Conservation (phyloP, 2,329 filamentous ascomycete genomes). For the Fusarium clavum region DNA sequence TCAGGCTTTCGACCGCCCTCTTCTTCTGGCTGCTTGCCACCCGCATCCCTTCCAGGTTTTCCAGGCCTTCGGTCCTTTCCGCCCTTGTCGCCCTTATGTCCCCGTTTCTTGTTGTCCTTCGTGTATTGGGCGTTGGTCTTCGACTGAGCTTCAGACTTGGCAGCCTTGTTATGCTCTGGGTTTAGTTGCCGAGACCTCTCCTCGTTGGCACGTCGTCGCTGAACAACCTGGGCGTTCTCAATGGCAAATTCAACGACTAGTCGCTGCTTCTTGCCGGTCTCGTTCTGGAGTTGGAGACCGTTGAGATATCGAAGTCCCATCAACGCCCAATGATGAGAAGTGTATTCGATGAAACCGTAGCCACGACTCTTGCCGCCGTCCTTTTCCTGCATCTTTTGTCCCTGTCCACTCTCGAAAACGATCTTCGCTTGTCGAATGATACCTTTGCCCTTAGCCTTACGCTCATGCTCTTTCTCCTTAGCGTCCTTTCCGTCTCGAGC, state of each 20-base stretch:
- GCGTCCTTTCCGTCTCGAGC: constrained; percentile 83
- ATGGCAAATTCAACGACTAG: constrained; percentile 97
- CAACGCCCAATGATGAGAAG: constrained; percentile 89
- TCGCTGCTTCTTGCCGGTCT: constrained; percentile 83
- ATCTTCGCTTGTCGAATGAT: constrained; percentile 96
- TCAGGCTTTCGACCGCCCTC: constrained; percentile 51
- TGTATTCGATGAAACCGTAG: constrained; percentile 98
- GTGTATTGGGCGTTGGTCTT: constrained; percentile 35
- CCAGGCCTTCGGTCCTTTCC: constrained; percentile 15
- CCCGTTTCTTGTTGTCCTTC: constrained; percentile 38
- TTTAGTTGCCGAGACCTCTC: constrained; percentile 49
- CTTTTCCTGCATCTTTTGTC: constrained; percentile 83
- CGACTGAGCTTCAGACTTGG: constrained; percentile 21
- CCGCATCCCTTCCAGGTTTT: background rate
- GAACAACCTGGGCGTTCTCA: constrained; percentile 96
- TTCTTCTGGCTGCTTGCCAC: constrained; percentile 11
- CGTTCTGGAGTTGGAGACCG: constrained; percentile 71
- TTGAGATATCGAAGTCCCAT: constrained; percentile 97
- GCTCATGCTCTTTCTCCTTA: constrained; percentile 80
- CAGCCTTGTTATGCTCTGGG: constrained; percentile 38
- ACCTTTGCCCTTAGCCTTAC: constrained; percentile 83
- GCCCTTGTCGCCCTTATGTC: constrained; percentile 33
- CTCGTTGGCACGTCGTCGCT: constrained; percentile 67
- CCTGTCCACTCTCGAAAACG: constrained; percentile 88
- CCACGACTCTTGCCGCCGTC: constrained; percentile 87